Percentiles rank a stretch among this genome's conserved stretches.
phyloP scores from a whole-genome alignment of 2,329 filamentous ascomycete genomes.

The Cladorrhinum sp. region DNA sequence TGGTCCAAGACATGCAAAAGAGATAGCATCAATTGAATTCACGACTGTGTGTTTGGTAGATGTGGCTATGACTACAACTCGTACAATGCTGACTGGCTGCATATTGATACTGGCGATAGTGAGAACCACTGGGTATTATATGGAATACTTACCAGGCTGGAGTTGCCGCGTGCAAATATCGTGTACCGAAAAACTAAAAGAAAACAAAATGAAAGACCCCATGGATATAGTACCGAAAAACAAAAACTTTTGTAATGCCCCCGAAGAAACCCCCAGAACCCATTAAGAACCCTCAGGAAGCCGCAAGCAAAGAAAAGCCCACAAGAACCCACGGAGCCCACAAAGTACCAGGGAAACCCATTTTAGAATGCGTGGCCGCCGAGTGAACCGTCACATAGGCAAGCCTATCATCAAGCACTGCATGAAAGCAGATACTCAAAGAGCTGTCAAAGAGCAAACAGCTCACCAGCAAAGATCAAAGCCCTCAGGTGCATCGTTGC shows the following conservation, averaged over 20 bases:
- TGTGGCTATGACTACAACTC: slow-evolving; percentile 14
- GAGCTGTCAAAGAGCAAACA: slow-evolving; percentile 34
- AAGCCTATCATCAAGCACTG: slow-evolving; percentile 29
- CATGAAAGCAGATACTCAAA: slow-evolving; percentile 15
- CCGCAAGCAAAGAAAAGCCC: slow-evolving; percentile 18
- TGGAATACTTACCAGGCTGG: slow-evolving; percentile 24
- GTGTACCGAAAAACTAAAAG: slow-evolving; percentile 11
- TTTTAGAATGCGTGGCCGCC: slow-evolving; percentile 15
- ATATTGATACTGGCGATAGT: slow-evolving; percentile 17
- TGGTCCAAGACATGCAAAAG: background rate
- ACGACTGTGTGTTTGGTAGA: background rate
- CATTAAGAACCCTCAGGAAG: slow-evolving; percentile 15
- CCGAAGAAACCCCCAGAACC: slow-evolving; percentile 15
- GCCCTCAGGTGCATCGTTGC: slow-evolving; percentile 56
- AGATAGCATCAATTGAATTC: background rate
- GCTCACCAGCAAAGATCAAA: slow-evolving; percentile 36
- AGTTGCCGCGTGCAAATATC: slow-evolving; percentile 17
- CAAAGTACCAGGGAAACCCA: slow-evolving; percentile 26
- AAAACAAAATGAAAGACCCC: slow-evolving; percentile 9
- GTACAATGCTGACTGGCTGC: slow-evolving; percentile 16
- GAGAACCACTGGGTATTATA: slow-evolving; percentile 14
- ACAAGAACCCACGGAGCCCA: slow-evolving; percentile 24
- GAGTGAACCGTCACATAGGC: slow-evolving; percentile 9
- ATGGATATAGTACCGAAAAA: slow-evolving; percentile 17
- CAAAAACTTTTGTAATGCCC: slow-evolving; percentile 22